Conservation (phyloP, 2,329 filamentous ascomycete species). For the Pseudogymnoascus sp. region DNA sequence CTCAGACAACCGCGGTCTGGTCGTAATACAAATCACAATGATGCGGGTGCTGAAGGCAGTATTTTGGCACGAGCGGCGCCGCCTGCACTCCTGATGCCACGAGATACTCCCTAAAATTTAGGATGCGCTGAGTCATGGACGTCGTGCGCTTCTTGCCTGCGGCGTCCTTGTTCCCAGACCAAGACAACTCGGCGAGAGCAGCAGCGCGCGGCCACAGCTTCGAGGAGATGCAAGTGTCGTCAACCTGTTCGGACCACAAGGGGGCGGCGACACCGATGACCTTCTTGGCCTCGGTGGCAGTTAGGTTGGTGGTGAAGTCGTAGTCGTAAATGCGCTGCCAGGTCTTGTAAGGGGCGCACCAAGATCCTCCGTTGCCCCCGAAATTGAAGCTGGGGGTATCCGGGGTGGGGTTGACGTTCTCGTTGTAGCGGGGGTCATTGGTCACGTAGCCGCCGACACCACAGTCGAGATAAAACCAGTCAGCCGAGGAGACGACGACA, state of each 20-base stretch:
- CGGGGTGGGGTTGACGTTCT: constrained; percentile 52
- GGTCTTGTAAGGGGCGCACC: constrained; percentile 70
- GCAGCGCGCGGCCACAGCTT: constrained; percentile 69
- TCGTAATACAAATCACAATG: constrained; percentile 47
- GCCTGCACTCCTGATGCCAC: constrained; percentile 46
- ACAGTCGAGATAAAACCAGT: constrained; percentile 76
- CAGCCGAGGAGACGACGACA: constrained; percentile 65
- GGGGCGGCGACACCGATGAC: constrained; percentile 76
- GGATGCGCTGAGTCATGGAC: constrained; percentile 44
- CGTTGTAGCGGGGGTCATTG: constrained; percentile 50
- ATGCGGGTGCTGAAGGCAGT: constrained; percentile 50
- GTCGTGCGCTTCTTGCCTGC: constrained; percentile 58
- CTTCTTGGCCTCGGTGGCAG: constrained; percentile 50
- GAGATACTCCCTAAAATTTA: constrained; percentile 53
- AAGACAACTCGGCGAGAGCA: constrained; percentile 68
- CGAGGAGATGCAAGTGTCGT: constrained; percentile 61
- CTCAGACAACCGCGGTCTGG: constrained; percentile 31
- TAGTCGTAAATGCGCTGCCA: constrained; percentile 76
- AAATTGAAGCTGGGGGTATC: constrained; percentile 40
- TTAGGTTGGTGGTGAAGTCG: constrained; percentile 60
- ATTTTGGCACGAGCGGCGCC: constrained; percentile 45
- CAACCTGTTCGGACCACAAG: constrained; percentile 70
- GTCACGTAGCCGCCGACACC: constrained; percentile 66
- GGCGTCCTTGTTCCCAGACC: constrained; percentile 61
- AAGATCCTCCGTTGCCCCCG: constrained; percentile 65